These are phyloP conservation scores for Aristolochia californica DNA, from an alignment of 164 flowering plant genomes.

Conservation along the genomic window DNA sequence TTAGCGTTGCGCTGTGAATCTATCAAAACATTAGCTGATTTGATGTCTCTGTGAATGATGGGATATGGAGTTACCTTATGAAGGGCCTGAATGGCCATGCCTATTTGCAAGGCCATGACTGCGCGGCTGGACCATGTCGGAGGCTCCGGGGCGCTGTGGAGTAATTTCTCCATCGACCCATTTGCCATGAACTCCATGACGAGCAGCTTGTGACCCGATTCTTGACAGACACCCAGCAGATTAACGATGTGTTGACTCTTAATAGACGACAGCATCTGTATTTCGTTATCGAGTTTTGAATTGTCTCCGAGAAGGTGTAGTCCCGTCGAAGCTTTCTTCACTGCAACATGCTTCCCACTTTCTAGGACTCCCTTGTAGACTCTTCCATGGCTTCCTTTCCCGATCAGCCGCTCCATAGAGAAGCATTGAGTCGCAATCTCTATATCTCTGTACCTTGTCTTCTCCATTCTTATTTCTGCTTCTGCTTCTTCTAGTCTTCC, in stretches of 20 bases:
- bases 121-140: slow-evolving; percentile 43
- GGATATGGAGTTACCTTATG: slow-evolving; percentile 26
- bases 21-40: slow-evolving; percentile 50
- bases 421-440: slow-evolving; percentile 44
- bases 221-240: slow-evolving; percentile 32
- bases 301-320: slow-evolving; percentile 30
- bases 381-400: slow-evolving; percentile 79
- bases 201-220: slow-evolving; percentile 21
- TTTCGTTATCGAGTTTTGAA: slow-evolving; percentile 51
- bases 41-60: slow-evolving; percentile 58
- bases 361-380: slow-evolving; percentile 43
- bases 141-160: slow-evolving; percentile 23
- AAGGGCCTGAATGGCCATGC: slow-evolving; percentile 36
- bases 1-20: slow-evolving; percentile 41
- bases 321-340: slow-evolving; percentile 32
- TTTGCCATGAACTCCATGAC: slow-evolving; percentile 64
- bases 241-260: slow-evolving; percentile 22
- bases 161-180: slow-evolving; percentile 46
- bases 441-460: slow-evolving; percentile 35
- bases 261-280: slow-evolving; percentile 33
- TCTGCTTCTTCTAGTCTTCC: not conserved
- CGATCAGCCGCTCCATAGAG: slow-evolving; percentile 36
- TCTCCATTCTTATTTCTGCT: slow-evolving; percentile 1
- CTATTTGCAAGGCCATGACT: slow-evolving; percentile 36
- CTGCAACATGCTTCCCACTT: slow-evolving; percentile 29